Evolutionary conservation across 306 rosid genomes (phyloP).

Genomic region (Lotus japonicus): DNA sequence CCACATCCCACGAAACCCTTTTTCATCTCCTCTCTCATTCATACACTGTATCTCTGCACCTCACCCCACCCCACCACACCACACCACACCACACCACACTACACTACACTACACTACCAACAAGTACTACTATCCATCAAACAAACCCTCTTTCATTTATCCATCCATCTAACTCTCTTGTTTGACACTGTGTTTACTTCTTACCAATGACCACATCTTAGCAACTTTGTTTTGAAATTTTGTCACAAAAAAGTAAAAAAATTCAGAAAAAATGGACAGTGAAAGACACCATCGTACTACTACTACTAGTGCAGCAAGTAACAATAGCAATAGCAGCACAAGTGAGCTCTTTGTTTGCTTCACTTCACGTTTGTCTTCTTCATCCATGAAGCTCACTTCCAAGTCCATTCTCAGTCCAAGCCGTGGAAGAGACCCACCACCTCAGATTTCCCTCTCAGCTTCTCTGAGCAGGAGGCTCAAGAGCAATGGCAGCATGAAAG

Average conservation of each 20-base stretch:
- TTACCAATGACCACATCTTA: slow-evolving; percentile 20
- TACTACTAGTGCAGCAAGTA: background rate
- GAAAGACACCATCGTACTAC: slow-evolving; percentile 45
- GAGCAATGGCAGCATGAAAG: slow-evolving; percentile 73
- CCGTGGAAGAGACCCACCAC: slow-evolving; percentile 52
- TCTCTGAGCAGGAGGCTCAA: slow-evolving; percentile 72
- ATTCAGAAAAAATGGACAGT: slow-evolving; percentile 32
- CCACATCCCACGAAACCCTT: slow-evolving; percentile 30
- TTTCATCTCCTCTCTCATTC: background rate
- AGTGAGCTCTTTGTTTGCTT: slow-evolving; percentile 76
- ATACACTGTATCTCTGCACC: background rate
- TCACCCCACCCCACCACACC: slow-evolving; percentile 12
- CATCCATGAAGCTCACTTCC: slow-evolving; percentile 85
- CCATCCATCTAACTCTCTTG: background rate
- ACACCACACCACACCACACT: background rate
- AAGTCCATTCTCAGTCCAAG: slow-evolving; percentile 77
- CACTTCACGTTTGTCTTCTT: slow-evolving; percentile 66
- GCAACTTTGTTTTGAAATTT: background rate
- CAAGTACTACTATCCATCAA: background rate
- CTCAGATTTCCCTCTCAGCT: slow-evolving; percentile 75
- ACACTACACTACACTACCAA: background rate
- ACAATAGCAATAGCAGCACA: slow-evolving; percentile 26
- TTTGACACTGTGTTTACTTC: background rate
- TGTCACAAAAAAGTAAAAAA: background rate
- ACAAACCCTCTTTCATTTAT: slow-evolving; percentile 25